Evolutionary conservation across 805 yeast species (phyloP).

Genomic region (Candida qinlingensis): DNA sequence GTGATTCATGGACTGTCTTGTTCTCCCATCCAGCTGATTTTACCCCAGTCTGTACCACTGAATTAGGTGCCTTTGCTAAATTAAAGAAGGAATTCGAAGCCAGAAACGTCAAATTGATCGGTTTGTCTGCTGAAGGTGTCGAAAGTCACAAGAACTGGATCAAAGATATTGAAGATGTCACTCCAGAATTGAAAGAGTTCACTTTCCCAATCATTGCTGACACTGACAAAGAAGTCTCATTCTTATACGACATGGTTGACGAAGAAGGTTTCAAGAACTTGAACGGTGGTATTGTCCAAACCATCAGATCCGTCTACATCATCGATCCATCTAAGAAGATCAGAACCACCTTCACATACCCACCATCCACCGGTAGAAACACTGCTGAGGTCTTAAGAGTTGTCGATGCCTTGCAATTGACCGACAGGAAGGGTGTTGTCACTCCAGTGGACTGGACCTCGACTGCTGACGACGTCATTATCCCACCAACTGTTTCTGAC

Average conservation of each 20-base stretch:
- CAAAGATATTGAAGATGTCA: conserved; percentile 83
- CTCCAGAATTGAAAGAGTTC: conserved; percentile 62
- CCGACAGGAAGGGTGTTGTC: conserved; percentile 77
- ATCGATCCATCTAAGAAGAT: conserved; percentile 89
- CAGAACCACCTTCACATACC: conserved; percentile 82
- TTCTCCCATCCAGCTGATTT: conserved; percentile 96
- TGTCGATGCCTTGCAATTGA: conserved; percentile 79
- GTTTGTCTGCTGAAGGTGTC: conserved; percentile 80
- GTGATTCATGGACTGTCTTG: conserved; percentile 80
- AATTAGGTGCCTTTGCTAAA: conserved; percentile 88
- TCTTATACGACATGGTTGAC: conserved; percentile 81
- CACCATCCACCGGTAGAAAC: conserved; percentile 94
- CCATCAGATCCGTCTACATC: conserved; percentile 88
- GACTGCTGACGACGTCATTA: conserved; percentile 85
- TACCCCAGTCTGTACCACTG: conserved; percentile 96
- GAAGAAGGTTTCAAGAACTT: conserved; percentile 76
- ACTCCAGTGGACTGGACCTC: conserved; percentile 89
- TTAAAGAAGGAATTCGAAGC: conserved; percentile 83
- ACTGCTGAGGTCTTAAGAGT: conserved; percentile 89
- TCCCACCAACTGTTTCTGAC: conserved; percentile 80
- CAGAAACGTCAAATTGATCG: conserved; percentile 84
- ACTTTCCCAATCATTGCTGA: conserved; percentile 91
- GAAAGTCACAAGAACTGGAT: conserved; percentile 82
- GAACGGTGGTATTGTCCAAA: conserved; percentile 68
- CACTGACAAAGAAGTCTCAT: conserved; percentile 77